Percentiles rank a stretch among this genome's conserved stretches.
phyloP scores from a whole-genome alignment of 2,329 filamentous ascomycete species.

The Penicillium sp. region DNA sequence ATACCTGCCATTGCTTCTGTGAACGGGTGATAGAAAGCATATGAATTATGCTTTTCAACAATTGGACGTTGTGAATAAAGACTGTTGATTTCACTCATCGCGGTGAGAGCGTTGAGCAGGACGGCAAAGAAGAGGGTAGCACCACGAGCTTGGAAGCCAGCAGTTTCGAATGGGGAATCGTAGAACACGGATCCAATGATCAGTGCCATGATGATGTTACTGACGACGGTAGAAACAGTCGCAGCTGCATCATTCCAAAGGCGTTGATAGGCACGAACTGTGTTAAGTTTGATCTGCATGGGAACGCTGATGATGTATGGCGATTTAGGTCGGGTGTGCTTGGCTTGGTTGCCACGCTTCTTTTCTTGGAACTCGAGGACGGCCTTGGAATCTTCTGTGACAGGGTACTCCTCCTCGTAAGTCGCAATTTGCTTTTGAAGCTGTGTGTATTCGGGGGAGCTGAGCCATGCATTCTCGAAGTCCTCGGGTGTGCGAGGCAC shows the following conservation, averaged over 20 bases:
- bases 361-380: slow-evolving; percentile 30
- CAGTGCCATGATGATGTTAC: slow-evolving; percentile 65
- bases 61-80: slow-evolving; percentile 29
- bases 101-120: slow-evolving; percentile 78
- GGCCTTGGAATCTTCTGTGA: slow-evolving; percentile 16
- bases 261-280: slow-evolving; percentile 69
- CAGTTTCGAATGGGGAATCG: slow-evolving; percentile 66
- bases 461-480: slow-evolving; percentile 50
- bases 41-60: slow-evolving; percentile 35
- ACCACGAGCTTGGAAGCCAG: slow-evolving; percentile 75
- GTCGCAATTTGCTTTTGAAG: slow-evolving; percentile 38
- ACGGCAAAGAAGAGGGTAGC: slow-evolving; percentile 84
- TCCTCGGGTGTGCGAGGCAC: slow-evolving; percentile 70
- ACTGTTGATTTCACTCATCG: slow-evolving; percentile 48
- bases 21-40: slow-evolving; percentile 36
- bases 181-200: slow-evolving; percentile 82
- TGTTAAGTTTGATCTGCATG: slow-evolving; percentile 23
- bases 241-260: slow-evolving; percentile 73
- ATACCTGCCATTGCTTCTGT: slow-evolving; percentile 22
- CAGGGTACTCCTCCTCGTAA: slow-evolving; percentile 35
- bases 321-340: slow-evolving; percentile 29
- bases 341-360: slow-evolving; percentile 31
- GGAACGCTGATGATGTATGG: slow-evolving; percentile 17
- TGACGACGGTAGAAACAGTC: slow-evolving; percentile 11
- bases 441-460: slow-evolving; percentile 43